A percentile compares a stretch with the other conserved stretches of the same genome.
Conservation (phyloP, 306 rosid genomes). For the Spatholobus suberectus region DNA sequence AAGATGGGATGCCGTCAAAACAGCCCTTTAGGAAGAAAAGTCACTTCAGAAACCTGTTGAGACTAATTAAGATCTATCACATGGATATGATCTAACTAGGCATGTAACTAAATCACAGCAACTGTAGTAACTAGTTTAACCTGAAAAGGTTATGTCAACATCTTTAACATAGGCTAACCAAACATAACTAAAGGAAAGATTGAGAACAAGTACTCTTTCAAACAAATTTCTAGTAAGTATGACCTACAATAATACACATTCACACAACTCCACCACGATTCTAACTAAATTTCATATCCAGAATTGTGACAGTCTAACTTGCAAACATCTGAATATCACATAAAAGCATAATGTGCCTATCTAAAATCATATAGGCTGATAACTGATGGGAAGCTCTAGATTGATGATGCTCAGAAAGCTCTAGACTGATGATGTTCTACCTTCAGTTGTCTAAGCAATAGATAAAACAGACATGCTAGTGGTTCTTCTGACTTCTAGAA, state of each 20-base stretch:
- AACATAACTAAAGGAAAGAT: slow-evolving; percentile 46
- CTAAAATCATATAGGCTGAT: slow-evolving; percentile 43
- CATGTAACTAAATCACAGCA: slow-evolving; percentile 47
- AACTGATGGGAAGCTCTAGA: slow-evolving; percentile 51
- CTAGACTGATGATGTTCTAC: slow-evolving; percentile 61
- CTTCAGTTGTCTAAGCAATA: slow-evolving; percentile 52
- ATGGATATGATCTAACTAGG: slow-evolving; percentile 30
- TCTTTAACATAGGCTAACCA: slow-evolving; percentile 47
- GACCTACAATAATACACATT: slow-evolving; percentile 53
- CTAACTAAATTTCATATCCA: slow-evolving; percentile 49
- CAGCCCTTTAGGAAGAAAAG: background rate
- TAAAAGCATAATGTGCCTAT: slow-evolving; percentile 41
- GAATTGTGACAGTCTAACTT: slow-evolving; percentile 49
- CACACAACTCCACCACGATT: slow-evolving; percentile 43
- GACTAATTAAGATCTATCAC: slow-evolving; percentile 24
- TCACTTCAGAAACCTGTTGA: slow-evolving; percentile 23
- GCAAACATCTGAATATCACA: slow-evolving; percentile 46
- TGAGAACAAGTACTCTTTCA: slow-evolving; percentile 39
- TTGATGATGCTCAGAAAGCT: slow-evolving; percentile 48
- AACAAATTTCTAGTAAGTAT: slow-evolving; percentile 41
- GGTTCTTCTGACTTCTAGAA: slow-evolving; percentile 64
- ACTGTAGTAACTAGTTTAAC: slow-evolving; percentile 23
- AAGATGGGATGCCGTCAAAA: background rate
- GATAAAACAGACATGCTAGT: slow-evolving; percentile 52
- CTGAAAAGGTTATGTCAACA: slow-evolving; percentile 39